Conservation (phyloP, 2,329 filamentous ascomycete genomes). For the Atkinsonella hypoxylon region DNA sequence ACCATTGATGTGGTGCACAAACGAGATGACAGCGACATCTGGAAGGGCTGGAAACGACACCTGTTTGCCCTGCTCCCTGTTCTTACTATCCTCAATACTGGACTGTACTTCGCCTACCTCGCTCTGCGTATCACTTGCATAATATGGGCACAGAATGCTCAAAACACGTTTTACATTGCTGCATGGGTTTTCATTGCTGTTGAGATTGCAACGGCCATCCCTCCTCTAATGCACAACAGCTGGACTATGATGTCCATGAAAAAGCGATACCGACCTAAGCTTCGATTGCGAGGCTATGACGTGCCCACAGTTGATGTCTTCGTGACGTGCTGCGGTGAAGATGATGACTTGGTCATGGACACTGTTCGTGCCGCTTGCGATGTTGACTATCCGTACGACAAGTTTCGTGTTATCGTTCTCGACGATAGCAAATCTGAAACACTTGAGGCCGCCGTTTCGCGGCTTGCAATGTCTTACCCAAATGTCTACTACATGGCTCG, state of each 20-base stretch:
- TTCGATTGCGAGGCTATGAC: slow-evolving; percentile 35
- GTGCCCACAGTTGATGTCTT: slow-evolving; percentile 45
- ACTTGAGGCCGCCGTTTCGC: slow-evolving; percentile 27
- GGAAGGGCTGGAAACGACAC: slow-evolving; percentile 31
- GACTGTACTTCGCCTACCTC: slow-evolving; percentile 37
- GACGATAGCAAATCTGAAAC: slow-evolving; percentile 39
- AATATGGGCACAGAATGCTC: slow-evolving; percentile 33
- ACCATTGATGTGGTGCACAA: slow-evolving; percentile 28
- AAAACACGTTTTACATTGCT: slow-evolving; percentile 28
- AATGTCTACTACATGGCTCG: slow-evolving; percentile 43
- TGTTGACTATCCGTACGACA: slow-evolving; percentile 40
- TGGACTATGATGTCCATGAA: slow-evolving; percentile 47
- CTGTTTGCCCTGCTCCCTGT: slow-evolving; percentile 26
- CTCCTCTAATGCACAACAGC: slow-evolving; percentile 42
- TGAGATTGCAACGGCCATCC: slow-evolving; percentile 40
- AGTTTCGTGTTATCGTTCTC: slow-evolving; percentile 41
- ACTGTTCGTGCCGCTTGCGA: slow-evolving; percentile 43
- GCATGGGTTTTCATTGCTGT: slow-evolving; percentile 47
- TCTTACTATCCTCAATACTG: slow-evolving; percentile 27
- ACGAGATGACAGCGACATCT: slow-evolving; percentile 31
- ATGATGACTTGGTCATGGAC: slow-evolving; percentile 42
- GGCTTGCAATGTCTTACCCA: slow-evolving; percentile 26
- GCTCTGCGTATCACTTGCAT: slow-evolving; percentile 39
- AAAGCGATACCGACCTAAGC: slow-evolving; percentile 38
- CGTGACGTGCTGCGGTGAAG: slow-evolving; percentile 46